phyloP scores from a whole-genome alignment of 331 rosid genomes.

The Rhamnella rubrinervis region DNA sequence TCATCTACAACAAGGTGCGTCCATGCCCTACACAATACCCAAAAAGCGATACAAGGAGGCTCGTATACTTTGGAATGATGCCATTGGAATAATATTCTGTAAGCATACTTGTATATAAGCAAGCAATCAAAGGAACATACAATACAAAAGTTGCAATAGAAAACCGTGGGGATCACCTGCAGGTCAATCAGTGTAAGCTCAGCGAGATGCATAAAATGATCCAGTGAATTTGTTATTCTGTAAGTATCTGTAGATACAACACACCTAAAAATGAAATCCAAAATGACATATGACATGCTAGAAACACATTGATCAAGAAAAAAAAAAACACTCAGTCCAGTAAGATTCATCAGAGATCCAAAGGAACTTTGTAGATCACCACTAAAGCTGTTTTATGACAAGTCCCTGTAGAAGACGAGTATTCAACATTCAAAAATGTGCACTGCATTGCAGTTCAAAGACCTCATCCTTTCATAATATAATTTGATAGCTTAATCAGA shows the following conservation, averaged over 20 bases:
- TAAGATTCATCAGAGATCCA: slow-evolving; percentile 58
- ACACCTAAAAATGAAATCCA: neutral
- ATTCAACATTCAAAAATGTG: too few species aligned
- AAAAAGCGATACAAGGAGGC: slow-evolving; percentile 36
- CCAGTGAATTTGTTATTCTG: slow-evolving; percentile 73
- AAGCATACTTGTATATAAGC: slow-evolving; percentile 6
- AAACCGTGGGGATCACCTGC: slow-evolving; percentile 28
- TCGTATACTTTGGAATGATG: slow-evolving; percentile 68
- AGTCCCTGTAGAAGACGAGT: too few species aligned
- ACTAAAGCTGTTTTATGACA: slow-evolving; percentile 51
- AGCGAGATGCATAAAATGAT: slow-evolving; percentile 67
- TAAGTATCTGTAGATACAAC: slow-evolving; percentile 50
- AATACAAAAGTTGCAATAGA: neutral
- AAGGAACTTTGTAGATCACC: slow-evolving; percentile 91
- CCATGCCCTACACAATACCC: slow-evolving; percentile 82
- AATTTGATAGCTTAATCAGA: too few species aligned
- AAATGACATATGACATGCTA: neutral
- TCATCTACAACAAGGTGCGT: slow-evolving; percentile 70
- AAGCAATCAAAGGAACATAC: neutral
- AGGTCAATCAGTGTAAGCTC: slow-evolving; percentile 71
- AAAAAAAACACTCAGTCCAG: slow-evolving; percentile 40
- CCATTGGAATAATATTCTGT: slow-evolving; percentile 79
- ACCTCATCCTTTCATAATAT: neutral
- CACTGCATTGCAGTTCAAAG: neutral
- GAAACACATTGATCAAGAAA: slow-evolving; percentile 9